Base-by-base conservation (phyloP, 2,329 filamentous ascomycete genomes). In the Pseudovirgaria hyperparasitica region DNA sequence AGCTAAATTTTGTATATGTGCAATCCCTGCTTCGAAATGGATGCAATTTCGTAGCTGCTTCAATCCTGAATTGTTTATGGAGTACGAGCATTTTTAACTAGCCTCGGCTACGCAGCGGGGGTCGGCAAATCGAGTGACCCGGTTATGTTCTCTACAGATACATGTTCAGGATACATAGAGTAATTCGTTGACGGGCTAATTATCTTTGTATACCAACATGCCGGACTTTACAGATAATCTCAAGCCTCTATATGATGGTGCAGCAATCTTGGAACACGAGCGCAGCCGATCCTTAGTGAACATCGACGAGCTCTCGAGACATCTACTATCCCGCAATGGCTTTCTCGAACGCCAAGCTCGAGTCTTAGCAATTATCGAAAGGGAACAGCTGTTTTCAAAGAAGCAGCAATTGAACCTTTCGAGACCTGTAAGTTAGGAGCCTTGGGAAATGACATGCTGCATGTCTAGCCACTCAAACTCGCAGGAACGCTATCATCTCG, bases 301-400 rank as follows among this genome's bases (percentile, higher is more conserved):
- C 5, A 46, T 57, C 4, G 40, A 60, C 5, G 55, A 64, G 33
- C 45, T 69, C 4, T 54, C 63, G 13, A 34, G 49, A 5, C 60
- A 67, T 34, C 46, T 68, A 1, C 50, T 68, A 2, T 53, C 49
- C 5, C 45, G 54, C 9, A 54, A 66, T 44, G 57, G 54, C 23
- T 68, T 67, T 29, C 48, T 67, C 6, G 42, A 57, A 21, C 51
- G 61, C 14, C 65, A 68, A 42, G 42, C 54, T 11, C 56, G 56
- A 16, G 54, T 68, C 5, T 41, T 67, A 2, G 42, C 46, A 4
- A 48, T 65, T 4, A 32, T 68, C 22, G 49, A 57, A 27, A 49
- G 49, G 12, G 61, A 68, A 23, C 57, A 55, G n/a, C 43, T 68
- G 6, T 62, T 67, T 42, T 50, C 47, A 19, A 69, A 69, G 38